phyloP scores from a whole-genome alignment of 495 filamentous ascomycete genomes.

The Daldinia vernicosa region DNA sequence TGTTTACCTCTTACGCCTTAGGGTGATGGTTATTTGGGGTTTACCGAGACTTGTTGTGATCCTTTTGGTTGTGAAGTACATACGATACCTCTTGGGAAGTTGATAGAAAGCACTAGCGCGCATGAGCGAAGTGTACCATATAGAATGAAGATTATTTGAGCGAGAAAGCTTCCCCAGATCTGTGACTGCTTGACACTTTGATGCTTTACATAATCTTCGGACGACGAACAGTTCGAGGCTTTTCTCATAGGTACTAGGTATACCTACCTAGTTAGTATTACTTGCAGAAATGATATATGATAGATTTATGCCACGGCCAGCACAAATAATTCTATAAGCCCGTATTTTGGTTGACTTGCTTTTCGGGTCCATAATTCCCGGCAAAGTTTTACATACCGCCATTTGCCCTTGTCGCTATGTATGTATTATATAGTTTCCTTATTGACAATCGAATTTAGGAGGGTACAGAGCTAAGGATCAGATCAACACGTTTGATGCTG shows the following conservation, averaged over 20 bases:
- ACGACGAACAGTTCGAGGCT: too few species aligned
- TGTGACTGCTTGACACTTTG: neutral
- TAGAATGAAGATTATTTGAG: slow-evolving; percentile 33
- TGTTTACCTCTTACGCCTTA: neutral
- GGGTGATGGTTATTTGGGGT: neutral
- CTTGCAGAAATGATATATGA: neutral
- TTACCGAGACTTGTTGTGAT: slow-evolving; percentile 5
- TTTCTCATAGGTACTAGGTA: too few species aligned
- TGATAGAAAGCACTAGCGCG: slow-evolving; percentile 24
- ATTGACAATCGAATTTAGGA: neutral
- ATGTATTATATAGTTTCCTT: neutral
- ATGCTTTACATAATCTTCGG: neutral
- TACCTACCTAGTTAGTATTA: too few species aligned
- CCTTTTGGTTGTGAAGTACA: neutral
- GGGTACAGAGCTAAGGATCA: neutral
- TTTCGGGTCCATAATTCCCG: neutral
- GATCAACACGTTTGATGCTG: neutral
- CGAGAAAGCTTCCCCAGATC: neutral
- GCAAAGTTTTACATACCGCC: neutral
- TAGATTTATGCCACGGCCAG: neutral
- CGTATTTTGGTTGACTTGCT: neutral
- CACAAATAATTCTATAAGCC: neutral
- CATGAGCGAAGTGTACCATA: slow-evolving; percentile 27
- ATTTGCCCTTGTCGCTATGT: neutral
- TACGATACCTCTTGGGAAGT: slow-evolving; percentile 2